These are phyloP conservation scores for Exsudoporus frostii DNA, from an alignment of 768 basidiomycete genomes.

Conservation along the genomic window DNA sequence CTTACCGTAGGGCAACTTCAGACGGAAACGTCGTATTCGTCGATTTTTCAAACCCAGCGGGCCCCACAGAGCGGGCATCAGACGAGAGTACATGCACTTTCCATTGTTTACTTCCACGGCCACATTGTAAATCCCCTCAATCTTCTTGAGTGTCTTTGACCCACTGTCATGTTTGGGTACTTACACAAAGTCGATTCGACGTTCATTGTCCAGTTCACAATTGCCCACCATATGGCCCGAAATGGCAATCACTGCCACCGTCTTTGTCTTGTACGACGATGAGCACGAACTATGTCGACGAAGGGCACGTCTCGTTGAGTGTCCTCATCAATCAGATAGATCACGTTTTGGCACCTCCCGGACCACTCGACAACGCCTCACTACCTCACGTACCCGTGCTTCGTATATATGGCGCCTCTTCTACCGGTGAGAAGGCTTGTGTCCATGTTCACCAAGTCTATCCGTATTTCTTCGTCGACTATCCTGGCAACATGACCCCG, in stretches of 20 bases:
- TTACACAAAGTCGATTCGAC: too few relatives aligned
- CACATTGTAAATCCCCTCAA: too few relatives aligned
- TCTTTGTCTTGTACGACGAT: not conserved
- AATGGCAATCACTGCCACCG: conserved; percentile 1
- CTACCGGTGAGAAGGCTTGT: conserved; percentile 73
- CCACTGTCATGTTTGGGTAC: too few relatives aligned
- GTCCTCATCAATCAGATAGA: conserved; percentile 61
- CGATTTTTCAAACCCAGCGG: not conserved
- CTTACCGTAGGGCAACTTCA: not conserved
- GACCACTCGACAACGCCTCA: conserved; percentile 58
- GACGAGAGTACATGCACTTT: not conserved
- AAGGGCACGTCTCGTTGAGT: conserved; percentile 30
- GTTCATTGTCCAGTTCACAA: too few relatives aligned
- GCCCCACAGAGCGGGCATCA: too few relatives aligned
- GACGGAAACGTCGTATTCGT: not conserved
- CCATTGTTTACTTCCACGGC: too few relatives aligned
- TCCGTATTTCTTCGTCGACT: conserved; percentile 92
- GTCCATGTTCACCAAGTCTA: conserved; percentile 91
- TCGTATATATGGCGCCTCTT: conserved; percentile 83
- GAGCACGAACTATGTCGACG: not conserved
- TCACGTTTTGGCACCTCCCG: conserved; percentile 54
- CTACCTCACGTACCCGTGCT: conserved; percentile 74
- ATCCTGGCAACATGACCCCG: conserved; percentile 62
- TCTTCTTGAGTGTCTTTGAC: too few relatives aligned
- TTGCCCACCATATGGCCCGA: not conserved